Evolutionary conservation across 1,139 yeast species (phyloP).

Genomic region (Taiozyma onychis): DNA sequence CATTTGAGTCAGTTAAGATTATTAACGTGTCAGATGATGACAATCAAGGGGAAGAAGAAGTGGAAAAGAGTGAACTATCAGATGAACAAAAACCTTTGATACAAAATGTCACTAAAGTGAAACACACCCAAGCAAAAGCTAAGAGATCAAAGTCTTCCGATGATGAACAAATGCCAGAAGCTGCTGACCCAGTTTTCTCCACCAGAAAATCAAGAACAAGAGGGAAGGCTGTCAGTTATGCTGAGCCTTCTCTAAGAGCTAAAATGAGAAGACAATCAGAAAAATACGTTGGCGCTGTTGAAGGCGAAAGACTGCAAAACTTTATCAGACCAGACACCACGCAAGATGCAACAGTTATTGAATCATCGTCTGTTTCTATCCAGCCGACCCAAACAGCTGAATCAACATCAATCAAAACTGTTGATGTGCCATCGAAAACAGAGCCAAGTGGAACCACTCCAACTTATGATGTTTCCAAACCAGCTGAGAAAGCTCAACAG

Average conservation of each 20-base stretch:
- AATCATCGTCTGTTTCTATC: not conserved
- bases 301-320: conserved; percentile 6
- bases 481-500: conserved; percentile 8
- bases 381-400: not conserved
- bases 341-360: not conserved
- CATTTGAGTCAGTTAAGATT: conserved; percentile 15
- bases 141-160: conserved; percentile 25
- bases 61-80: conserved; percentile 10
- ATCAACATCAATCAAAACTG: not conserved
- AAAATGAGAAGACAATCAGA: conserved; percentile 70
- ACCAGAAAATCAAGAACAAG: conserved; percentile 36
- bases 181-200: conserved; percentile 11
- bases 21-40: not conserved
- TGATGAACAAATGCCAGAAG: conserved; percentile 31
- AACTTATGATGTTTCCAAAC: not conserved
- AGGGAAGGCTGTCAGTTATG: conserved; percentile 57
- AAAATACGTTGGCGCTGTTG: conserved; percentile 49
- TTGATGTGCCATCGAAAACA: not conserved
- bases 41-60: conserved; percentile 2
- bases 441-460: not conserved
- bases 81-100: conserved; percentile 17
- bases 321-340: not conserved
- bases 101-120: conserved; percentile 17
- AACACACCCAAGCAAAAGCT: conserved; percentile 25
- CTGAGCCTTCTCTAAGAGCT: conserved; percentile 59